Percentiles rank a stretch among this genome's conserved stretches.
Evolutionary conservation across 352 stramenopile genomes (phyloP).

Genomic region (Aphanomyces astaci): DNA sequence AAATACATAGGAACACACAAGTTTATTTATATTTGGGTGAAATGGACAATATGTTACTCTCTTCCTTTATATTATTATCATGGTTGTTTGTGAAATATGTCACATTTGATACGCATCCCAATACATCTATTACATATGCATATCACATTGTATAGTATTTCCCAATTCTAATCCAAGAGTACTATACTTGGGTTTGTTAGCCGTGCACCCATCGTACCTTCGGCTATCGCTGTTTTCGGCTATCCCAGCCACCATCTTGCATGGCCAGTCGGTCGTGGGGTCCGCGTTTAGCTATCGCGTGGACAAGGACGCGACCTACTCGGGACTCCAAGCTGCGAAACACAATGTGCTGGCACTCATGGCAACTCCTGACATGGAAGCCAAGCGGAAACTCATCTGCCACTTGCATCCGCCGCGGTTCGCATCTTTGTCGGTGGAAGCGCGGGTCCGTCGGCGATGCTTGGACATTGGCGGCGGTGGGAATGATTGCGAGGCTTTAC

Average conservation of each 20-base stretch:
- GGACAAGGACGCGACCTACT: constrained; percentile 67
- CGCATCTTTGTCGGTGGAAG: constrained; percentile 33
- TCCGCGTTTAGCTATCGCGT: constrained; percentile 57
- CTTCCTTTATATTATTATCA: no score
- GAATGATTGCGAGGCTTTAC: background rate
- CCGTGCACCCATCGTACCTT: constrained; percentile 28
- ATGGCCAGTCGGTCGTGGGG: constrained; percentile 49
- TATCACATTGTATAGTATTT: no score
- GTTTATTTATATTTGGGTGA: no score
- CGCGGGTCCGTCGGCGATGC: constrained; percentile 15
- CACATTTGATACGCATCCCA: no score
- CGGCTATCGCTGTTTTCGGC: constrained; percentile 46
- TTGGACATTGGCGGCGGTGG: constrained; percentile 29
- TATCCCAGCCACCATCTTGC: constrained; percentile 51
- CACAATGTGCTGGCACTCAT: constrained; percentile 72
- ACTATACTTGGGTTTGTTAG: no score
- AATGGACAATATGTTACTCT: no score
- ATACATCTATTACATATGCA: no score
- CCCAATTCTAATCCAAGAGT: no score
- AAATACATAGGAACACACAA: no score
- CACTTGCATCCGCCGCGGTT: constrained; percentile 57
- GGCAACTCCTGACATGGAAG: constrained; percentile 36
- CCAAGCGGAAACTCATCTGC: constrained; percentile 49
- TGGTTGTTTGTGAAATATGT: no score
- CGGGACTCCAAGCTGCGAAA: constrained; percentile 57